Percentiles rank a stretch among this genome's conserved stretches.
These are phyloP conservation scores for Hericium coralloides DNA, from an alignment of 768 basidiomycete species.

Conservation along the genomic window DNA sequence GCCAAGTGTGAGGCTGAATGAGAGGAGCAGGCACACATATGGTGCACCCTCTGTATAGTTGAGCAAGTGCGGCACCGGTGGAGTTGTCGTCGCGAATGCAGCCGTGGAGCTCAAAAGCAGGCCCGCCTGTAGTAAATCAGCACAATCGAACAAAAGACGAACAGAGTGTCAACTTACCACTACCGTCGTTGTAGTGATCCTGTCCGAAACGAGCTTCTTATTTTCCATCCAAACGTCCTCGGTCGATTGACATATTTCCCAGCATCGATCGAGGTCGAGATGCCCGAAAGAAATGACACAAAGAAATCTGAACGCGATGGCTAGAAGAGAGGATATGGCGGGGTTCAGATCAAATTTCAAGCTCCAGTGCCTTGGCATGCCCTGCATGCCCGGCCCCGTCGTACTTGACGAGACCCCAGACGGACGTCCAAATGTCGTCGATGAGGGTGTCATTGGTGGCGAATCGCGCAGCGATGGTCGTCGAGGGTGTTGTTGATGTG, in stretches of 20 bases:
- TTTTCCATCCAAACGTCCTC: background rate
- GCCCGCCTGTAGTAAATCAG: background rate
- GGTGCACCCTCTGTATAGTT: background rate
- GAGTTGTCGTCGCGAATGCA: background rate
- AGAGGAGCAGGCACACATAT: background rate
- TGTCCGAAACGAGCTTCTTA: background rate
- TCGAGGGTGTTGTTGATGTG: too few relatives aligned
- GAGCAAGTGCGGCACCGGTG: background rate
- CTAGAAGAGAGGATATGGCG: too few relatives aligned
- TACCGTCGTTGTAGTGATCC: background rate
- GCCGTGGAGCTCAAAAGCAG: background rate
- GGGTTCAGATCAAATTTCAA: too few relatives aligned
- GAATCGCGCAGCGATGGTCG: too few relatives aligned
- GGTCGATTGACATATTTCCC: background rate
- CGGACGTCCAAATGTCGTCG: too few relatives aligned
- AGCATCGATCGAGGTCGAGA: background rate
- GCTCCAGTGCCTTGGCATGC: too few relatives aligned
- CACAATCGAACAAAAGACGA: too few relatives aligned
- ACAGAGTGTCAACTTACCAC: background rate
- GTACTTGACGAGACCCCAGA: too few relatives aligned
- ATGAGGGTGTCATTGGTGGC: too few relatives aligned
- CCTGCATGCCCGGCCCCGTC: too few relatives aligned
- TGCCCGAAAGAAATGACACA: background rate
- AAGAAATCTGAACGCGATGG: background rate
- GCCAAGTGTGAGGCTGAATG: background rate